Evolutionary conservation across 768 basidiomycete genomes (phyloP).

Genomic region (Hemileccinum rubropunctum): DNA sequence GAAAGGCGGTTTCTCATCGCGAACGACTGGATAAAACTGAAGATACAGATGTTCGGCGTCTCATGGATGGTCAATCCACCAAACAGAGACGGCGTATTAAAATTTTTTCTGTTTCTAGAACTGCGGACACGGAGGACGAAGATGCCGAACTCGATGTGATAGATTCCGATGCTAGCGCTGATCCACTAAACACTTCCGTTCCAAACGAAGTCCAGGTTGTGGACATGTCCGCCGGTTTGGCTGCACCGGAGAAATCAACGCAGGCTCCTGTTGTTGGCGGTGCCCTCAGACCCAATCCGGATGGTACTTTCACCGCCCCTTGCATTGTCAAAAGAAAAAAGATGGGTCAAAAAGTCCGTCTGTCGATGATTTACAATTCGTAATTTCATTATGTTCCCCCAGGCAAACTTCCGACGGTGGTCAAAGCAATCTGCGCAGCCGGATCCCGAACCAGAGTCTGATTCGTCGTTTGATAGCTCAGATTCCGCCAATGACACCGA

Average conservation of each 20-base stretch:
- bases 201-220: conserved; percentile 9
- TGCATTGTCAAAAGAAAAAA: conserved; percentile 42
- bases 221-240: conserved; percentile 14
- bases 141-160: conserved; percentile 33
- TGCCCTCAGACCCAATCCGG: conserved; percentile 61
- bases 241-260: conserved; percentile 10
- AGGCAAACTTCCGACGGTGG: conserved; percentile 54
- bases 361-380: conserved; percentile 1
- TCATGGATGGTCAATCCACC: conserved; percentile 45
- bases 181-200: not conserved
- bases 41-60: conserved; percentile 54
- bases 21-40: conserved; percentile 58
- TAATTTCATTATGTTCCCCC: conserved; percentile 4
- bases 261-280: conserved; percentile 46
- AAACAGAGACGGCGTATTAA: conserved; percentile 49
- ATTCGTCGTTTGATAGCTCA: conserved; percentile 75
- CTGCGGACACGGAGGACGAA: conserved; percentile 32
- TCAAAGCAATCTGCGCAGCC: conserved; percentile 33
- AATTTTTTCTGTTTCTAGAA: conserved; percentile 7
- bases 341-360: conserved; percentile 44
- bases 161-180: conserved; percentile 19
- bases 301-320: conserved; percentile 57
- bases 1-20: conserved; percentile 57
- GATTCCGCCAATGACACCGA: conserved; percentile 65
- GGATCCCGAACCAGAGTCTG: conserved; percentile 38